Conservation (phyloP, 2,329 filamentous ascomycete species). For the Stachybotrys elegans region DNA sequence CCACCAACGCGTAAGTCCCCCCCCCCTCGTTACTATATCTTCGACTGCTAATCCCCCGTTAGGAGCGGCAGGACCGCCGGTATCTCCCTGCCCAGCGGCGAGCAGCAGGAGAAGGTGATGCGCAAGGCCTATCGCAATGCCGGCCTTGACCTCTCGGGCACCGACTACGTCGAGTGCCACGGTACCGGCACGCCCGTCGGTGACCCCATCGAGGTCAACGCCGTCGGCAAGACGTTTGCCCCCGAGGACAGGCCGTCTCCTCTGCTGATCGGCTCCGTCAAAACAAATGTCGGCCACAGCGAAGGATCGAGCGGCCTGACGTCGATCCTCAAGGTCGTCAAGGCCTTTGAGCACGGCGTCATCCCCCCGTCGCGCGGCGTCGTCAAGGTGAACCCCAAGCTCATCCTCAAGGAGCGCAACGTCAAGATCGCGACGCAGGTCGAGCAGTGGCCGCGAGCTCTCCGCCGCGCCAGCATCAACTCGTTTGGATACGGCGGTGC, state of each 20-base stretch:
- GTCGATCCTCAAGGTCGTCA: neutral
- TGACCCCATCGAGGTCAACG: constrained; percentile 29
- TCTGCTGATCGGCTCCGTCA: neutral
- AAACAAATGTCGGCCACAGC: neutral
- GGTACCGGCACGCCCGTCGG: constrained; percentile 17
- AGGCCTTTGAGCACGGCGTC: neutral
- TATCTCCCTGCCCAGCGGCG: constrained; percentile 32
- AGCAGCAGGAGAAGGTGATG: constrained; percentile 35
- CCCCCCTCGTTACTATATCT: too few relatives aligned
- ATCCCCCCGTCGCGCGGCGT: neutral
- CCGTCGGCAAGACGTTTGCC: constrained; percentile 14
- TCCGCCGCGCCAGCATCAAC: constrained; percentile 12
- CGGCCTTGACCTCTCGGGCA: constrained; percentile 10
- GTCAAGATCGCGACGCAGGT: neutral
- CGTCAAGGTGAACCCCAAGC: neutral
- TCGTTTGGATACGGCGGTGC: constrained; percentile 23
- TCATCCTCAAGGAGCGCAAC: neutral
- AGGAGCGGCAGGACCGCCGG: constrained; percentile 4
- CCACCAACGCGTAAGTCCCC: constrained; percentile 32
- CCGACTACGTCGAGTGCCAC: neutral
- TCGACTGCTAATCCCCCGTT: neutral
- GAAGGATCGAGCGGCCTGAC: neutral
- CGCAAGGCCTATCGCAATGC: constrained; percentile 25
- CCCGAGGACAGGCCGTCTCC: neutral
- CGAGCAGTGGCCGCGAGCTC: neutral